Evolutionary conservation across 2,329 filamentous ascomycete genomes (phyloP).

Genomic region (Diplodia scrobiculata): DNA sequence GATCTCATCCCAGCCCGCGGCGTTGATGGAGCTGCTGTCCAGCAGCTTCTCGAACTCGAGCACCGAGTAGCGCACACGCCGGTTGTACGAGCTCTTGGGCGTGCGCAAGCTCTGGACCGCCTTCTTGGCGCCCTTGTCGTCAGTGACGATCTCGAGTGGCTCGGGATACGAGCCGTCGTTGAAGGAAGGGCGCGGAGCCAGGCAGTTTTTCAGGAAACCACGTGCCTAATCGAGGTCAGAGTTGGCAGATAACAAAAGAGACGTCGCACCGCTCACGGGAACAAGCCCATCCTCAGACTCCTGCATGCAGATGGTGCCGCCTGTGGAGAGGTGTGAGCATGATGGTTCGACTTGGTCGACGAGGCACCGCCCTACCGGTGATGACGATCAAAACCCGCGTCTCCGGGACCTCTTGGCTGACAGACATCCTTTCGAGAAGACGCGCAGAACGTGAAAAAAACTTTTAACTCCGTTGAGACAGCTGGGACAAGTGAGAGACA

Average conservation of each 20-base stretch:
- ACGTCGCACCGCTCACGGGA: conserved; percentile 57
- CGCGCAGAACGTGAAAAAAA: not conserved
- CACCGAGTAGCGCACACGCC: conserved; percentile 79
- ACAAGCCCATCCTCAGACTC: conserved; percentile 77
- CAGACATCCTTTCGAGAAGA: conserved; percentile 4
- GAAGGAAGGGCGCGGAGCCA: conserved; percentile 80
- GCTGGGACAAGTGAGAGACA: not conserved
- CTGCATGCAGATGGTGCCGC: conserved; percentile 87
- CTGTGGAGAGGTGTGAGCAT: conserved; percentile 36
- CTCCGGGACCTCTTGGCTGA: conserved; percentile 57
- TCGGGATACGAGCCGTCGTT: conserved; percentile 70
- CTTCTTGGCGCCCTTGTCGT: conserved; percentile 52
- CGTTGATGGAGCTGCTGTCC: conserved; percentile 87
- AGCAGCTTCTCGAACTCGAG: conserved; percentile 82
- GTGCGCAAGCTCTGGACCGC: conserved; percentile 73
- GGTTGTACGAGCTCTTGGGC: conserved; percentile 75
- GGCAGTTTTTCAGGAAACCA: conserved; percentile 78
- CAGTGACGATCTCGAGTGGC: conserved; percentile 58
- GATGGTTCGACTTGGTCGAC: not conserved
- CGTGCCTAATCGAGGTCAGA: conserved; percentile 41
- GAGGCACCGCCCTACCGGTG: conserved; percentile 59
- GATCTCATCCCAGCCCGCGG: conserved; percentile 82
- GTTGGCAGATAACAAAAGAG: not conserved
- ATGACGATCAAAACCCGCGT: conserved; percentile 86
- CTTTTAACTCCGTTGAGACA: not conserved